Evolutionary conservation across 805 yeast species (phyloP).

Genomic region (Debaryomyces tyrocola): DNA sequence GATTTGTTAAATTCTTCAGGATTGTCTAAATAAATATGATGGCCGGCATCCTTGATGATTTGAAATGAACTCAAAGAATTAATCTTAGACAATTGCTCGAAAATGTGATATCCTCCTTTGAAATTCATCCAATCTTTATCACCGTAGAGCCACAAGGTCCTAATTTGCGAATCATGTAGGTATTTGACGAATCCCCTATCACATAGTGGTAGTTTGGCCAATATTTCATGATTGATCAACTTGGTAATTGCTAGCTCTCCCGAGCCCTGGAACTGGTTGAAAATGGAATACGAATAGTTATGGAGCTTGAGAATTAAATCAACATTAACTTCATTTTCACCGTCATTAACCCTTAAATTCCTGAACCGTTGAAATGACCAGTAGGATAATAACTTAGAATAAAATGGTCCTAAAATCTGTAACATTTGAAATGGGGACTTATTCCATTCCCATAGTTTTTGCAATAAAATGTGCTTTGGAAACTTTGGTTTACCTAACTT

Average conservation of each 20-base stretch:
- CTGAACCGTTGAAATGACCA: conserved; percentile 43
- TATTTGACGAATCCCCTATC: conserved; percentile 38
- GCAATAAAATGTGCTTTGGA: conserved; percentile 31
- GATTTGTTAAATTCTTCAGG: conserved; percentile 29
- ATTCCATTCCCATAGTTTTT: conserved; percentile 38
- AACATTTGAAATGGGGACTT: conserved; percentile 40
- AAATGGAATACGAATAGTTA: conserved; percentile 40
- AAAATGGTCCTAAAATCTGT: conserved; percentile 39
- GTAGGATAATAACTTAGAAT: conserved; percentile 38
- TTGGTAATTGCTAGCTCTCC: conserved; percentile 46
- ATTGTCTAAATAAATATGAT: conserved; percentile 43
- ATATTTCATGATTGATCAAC: conserved; percentile 39
- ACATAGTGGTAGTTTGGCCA: conserved; percentile 39
- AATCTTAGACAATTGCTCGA: conserved; percentile 20
- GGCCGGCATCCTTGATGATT: conserved; percentile 38
- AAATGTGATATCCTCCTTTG: conserved; percentile 36
- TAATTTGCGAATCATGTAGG: conserved; percentile 20
- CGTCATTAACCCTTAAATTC: conserved; percentile 22
- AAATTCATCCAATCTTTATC: conserved; percentile 46
- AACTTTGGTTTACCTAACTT: conserved; percentile 37
- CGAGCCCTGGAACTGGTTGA: conserved; percentile 43
- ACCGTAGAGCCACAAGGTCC: conserved; percentile 38
- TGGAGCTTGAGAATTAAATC: conserved; percentile 35
- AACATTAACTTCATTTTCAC: conserved; percentile 9
- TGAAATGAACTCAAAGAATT: conserved; percentile 8